Base-by-base conservation (phyloP, 129 eudicot species). In the Solidago caesia region DNA sequence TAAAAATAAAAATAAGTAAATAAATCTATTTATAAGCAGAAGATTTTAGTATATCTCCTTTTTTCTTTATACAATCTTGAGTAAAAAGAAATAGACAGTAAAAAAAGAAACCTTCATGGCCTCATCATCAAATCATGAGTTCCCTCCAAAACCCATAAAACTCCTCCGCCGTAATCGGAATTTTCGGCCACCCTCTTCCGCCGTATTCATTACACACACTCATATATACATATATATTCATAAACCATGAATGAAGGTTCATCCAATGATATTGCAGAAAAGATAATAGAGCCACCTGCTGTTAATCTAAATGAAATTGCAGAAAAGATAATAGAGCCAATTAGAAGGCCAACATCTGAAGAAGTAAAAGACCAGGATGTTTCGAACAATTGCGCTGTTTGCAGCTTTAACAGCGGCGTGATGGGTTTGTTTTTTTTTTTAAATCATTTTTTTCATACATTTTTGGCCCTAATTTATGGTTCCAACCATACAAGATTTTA, bases 381-480 rank as follows among this genome's bases (percentile, higher is more conserved):
- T 56, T 95, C 96, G 99, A 91, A 95, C 72, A 95, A 95, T 62
- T 95, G 99, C 57, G 97, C 89, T 72, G 94, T 95, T 63, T 94
- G 96, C 6, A 87, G 99, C 25, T 92, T 91, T 67, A 88, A 87
- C 67, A 95, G 99, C 45, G 97, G 99, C 27, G 85, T 91, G 26
- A 91, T 95, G 97, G 99, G 99, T 95, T 62, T 59, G 25, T 70
- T 78, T 21, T 53, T 8, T 15, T 46, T 33, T 58, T 21, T 21
- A 21, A 21, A 21, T 21, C 21, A 21, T 1, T 8, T 27, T 6
- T 44, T 68, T 12, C 12, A 10, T 62, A 59, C 42, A 39, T 61
- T 9, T 4, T 47, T 56, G 8, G 4, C 52, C 72, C 57, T 33
- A 65, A 41, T 46, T 49, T 64, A 41, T 29, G 6, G 1, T 56